Evolutionary conservation across 257 asterid genomes (phyloP), one percentile per base, ranked within the genome.

Genomic region (Voacanga thouarsii): DNA sequence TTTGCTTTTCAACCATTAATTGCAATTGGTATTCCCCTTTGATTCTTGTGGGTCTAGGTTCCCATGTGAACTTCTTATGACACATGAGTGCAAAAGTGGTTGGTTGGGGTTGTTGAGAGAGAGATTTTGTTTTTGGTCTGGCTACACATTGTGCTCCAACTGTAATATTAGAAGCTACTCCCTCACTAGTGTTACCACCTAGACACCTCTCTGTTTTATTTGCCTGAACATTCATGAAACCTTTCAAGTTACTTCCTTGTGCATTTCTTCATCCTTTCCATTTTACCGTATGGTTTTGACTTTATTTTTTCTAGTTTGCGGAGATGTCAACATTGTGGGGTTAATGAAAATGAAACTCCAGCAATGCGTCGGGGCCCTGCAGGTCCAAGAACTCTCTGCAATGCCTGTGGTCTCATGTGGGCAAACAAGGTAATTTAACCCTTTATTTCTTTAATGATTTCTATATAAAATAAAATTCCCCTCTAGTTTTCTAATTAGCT

Each of bases 351-450:
- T 65, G 57, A 51, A 24, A 85, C 86, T 11, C 88, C 86, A 45
- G 84, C 86, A 7, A 85, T 85, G 88, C 88, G 88, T 21, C 84
- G 86, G 55, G 88, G 88, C 69, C 88, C 88, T 16, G 82, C 82
- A 59, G 88, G 88, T 72, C 84, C 88, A 60, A 82, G 88, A 69
- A 85, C 88, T 41, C 84, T 85, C 37, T 82, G 88, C 79, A 82
- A 85, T 80, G 88, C 88, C 30, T 85, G 86, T 65, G 86, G 88
- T 69, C 84, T 85, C n/a, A 82, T 82, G 83, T 85, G 88, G 88
- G 88, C 86, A 72, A 85, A 80, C 82, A 80, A 85, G 86, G 75
- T 59, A 57, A 18, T 33, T 7, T 57, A 37, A 28, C n/a, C 65
- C 41, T 26, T 43, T 79, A n/a, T 43, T 2, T 61, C 18, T 68